Evolutionary conservation across 306 rosid genomes (phyloP).

Genomic region (Datisca glomerata): DNA sequence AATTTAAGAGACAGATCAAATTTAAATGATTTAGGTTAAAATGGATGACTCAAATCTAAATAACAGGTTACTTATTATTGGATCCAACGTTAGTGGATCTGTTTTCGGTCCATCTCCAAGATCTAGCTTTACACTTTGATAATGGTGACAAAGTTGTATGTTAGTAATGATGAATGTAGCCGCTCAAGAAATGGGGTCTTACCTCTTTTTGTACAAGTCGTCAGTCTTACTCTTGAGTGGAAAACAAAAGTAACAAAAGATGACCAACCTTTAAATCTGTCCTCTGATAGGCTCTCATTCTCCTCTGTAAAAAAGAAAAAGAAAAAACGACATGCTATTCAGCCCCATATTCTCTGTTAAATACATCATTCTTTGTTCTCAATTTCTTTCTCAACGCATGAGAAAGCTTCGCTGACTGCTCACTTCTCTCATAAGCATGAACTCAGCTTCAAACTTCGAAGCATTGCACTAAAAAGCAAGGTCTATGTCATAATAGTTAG

Average conservation of each 20-base stretch:
- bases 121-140: conserved; percentile 30
- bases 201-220: conserved; percentile 38
- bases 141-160: conserved; percentile 46
- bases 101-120: no score
- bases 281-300: conserved; percentile 18
- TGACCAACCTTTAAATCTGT: conserved; percentile 37
- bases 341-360: conserved; percentile 23
- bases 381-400: conserved; percentile 4
- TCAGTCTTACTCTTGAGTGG: conserved; percentile 40
- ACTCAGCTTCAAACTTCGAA: not conserved
- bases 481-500: not conserved
- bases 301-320: conserved; percentile 19
- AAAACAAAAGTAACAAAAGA: conserved; percentile 36
- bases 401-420: not conserved
- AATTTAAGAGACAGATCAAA: no score
- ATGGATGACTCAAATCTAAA: no score
- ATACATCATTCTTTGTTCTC: conserved; percentile 25
- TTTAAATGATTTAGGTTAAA: no score
- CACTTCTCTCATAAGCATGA: not conserved
- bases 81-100: no score
- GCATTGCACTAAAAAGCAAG: not conserved
- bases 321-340: conserved; percentile 3
- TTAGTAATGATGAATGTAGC: conserved; percentile 64
- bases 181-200: conserved; percentile 35
- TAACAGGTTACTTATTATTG: no score